Conservation (phyloP, 140 eudicot genomes). For the Oenanthe javanica region DNA sequence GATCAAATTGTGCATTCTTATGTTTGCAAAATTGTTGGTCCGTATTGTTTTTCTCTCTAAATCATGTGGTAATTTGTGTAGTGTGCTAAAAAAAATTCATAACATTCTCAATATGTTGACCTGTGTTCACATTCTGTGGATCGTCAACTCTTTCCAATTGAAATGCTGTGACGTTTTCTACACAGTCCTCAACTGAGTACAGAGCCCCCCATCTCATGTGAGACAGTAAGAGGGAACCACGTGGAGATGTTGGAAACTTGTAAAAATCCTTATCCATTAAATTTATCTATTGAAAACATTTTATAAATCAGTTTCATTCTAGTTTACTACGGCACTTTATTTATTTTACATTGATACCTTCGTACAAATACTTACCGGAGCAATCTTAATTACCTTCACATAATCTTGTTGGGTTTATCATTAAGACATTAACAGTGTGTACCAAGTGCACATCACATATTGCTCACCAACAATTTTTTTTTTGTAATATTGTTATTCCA, state of each 20-base stretch:
- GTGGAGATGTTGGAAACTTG: neutral
- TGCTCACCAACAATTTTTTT: neutral
- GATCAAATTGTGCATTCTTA: neutral
- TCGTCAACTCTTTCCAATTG: neutral
- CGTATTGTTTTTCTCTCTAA: neutral
- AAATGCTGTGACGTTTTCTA: neutral
- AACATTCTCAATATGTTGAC: neutral
- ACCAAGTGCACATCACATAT: neutral
- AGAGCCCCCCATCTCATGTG: too few species aligned
- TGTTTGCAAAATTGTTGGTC: neutral
- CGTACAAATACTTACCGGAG: neutral
- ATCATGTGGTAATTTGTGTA: neutral
- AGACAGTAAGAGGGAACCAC: neutral
- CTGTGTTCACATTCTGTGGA: neutral
- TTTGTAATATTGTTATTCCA: neutral
- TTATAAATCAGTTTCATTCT: neutral
- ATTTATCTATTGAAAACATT: too few species aligned
- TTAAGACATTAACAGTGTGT: neutral
- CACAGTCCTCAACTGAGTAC: neutral
- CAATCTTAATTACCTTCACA: neutral
- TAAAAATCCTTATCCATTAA: neutral
- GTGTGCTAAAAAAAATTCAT: neutral
- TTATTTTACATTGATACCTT: neutral
- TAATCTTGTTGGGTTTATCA: neutral
- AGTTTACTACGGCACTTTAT: neutral